Evolutionary conservation across 2,329 filamentous ascomycete species (phyloP), one percentile per base, ranked within the genome.

Genomic region (Acrocalymma vagum): DNA sequence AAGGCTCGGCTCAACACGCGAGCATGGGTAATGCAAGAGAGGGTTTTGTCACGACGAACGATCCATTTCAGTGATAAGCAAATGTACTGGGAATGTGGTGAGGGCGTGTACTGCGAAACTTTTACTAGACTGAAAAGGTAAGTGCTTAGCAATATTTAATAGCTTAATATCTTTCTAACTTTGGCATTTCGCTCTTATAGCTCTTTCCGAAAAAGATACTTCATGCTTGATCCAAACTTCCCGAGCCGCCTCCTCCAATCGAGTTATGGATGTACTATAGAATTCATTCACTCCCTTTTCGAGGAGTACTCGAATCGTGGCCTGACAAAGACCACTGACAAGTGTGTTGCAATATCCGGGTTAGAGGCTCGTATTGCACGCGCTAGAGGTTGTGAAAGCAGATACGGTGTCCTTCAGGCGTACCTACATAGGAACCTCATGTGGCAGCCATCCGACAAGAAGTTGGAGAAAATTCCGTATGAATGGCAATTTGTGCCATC

Each of bases 21-120:
- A 36, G 54, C 44, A 22, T 58, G 49, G 56, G 56, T 56, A 5
- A 31, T 59, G 31, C 48, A 59, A 35, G 55, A 57, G 25, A 25
- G 42, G 14, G 50, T 48, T 8, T 35, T 58, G 15, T 37, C 52
- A 11, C 25, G 31, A 26, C 41, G 52, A n/a, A 56, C 48, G n/a
- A 48, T 58, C 18, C 38, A 53, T 27, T 58, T 60, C 27, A 56
- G 30, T 24, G 38, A 32, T 8, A 57, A 44, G 6, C 48, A 60
- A 29, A 34, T 38, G 4, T 58, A 54, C 29, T 58, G 30, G 41
- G 50, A 58, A 30, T 58, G 52, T 29, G 48, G 51, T 5, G 35
- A 42, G 11, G 49, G 55, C 6, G 38, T 57, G 3, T 41, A 39
- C 22, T 55, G 49, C 34, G 51, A 58, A 29, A 57, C 37, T 13